Conservation (phyloP, 768 basidiomycete genomes). For the Ramaria sp. region DNA sequence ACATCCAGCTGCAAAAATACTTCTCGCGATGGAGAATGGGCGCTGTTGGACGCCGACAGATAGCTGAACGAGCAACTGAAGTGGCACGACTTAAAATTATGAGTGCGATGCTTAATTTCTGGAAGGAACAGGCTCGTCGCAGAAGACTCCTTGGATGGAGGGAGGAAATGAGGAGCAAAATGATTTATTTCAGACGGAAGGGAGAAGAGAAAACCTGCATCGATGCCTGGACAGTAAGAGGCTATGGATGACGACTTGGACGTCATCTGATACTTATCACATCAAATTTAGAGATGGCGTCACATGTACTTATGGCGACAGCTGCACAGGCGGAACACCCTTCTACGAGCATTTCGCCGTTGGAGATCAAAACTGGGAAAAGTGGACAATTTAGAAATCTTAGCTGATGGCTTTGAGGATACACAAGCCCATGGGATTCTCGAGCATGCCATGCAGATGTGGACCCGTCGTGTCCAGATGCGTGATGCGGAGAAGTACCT, state of each 20-base stretch:
- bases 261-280: neutral
- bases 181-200: slow-evolving; percentile 49
- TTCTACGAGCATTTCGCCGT: slow-evolving; percentile 31
- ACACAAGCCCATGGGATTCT: slow-evolving; percentile 27
- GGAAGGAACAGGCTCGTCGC: slow-evolving; percentile 46
- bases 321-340: slow-evolving; percentile 35
- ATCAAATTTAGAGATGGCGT: slow-evolving; percentile 41
- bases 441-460: slow-evolving; percentile 41
- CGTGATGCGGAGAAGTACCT: slow-evolving; percentile 20
- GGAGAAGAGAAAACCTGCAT: slow-evolving; percentile 42
- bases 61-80: slow-evolving; percentile 31
- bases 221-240: slow-evolving; percentile 38
- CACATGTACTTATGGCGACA: slow-evolving; percentile 45
- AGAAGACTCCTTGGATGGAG: slow-evolving; percentile 53
- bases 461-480: slow-evolving; percentile 40
- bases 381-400: slow-evolving; percentile 33
- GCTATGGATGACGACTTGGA: neutral
- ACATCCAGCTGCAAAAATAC: slow-evolving; percentile 45
- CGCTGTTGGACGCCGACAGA: slow-evolving; percentile 26
- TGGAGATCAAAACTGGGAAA: slow-evolving; percentile 42
- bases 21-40: slow-evolving; percentile 53
- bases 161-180: slow-evolving; percentile 59
- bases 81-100: slow-evolving; percentile 36
- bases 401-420: slow-evolving; percentile 39
- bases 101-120: slow-evolving; percentile 32